phyloP scores from a whole-genome alignment of 495 filamentous ascomycete species.

The Penicillium bialowiezense region DNA sequence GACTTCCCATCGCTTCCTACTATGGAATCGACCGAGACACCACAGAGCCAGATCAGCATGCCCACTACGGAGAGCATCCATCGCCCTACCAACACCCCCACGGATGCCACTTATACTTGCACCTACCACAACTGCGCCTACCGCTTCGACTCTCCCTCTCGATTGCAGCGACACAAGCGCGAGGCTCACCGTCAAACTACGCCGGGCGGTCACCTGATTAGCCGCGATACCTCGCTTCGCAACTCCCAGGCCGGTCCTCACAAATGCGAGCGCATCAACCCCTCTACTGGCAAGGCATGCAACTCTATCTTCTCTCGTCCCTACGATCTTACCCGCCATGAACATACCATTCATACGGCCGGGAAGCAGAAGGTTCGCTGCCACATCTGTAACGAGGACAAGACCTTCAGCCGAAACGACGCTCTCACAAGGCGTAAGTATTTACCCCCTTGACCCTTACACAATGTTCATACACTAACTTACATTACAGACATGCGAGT shows the following conservation, averaged over 20 bases:
- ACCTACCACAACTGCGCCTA: constrained; percentile 87
- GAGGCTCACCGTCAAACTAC: constrained; percentile 78
- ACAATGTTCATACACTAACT: constrained; percentile 3
- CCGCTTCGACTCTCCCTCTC: constrained; percentile 81
- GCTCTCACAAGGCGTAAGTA: constrained; percentile 68
- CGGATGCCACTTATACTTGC: constrained; percentile 88
- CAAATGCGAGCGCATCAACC: constrained; percentile 88
- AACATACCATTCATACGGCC: constrained; percentile 96
- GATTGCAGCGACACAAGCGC: constrained; percentile 93
- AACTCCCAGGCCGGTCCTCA: constrained; percentile 88
- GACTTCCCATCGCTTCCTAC: constrained; percentile 62
- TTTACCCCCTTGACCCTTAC: background rate
- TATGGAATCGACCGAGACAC: constrained; percentile 60
- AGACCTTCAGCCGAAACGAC: constrained; percentile 92
- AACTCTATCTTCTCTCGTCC: constrained; percentile 95
- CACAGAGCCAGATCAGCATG: constrained; percentile 26
- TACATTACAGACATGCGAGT: constrained; percentile 66
- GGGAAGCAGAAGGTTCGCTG: constrained; percentile 95
- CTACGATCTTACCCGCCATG: constrained; percentile 95
- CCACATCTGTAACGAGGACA: constrained; percentile 92
- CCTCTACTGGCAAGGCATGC: constrained; percentile 93
- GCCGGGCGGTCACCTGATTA: constrained; percentile 40
- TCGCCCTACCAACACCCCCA: constrained; percentile 59
- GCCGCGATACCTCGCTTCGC: constrained; percentile 53
- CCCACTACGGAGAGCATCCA: constrained; percentile 33